Conservation (phyloP, 257 asterid genomes). For the Jacaranda copaia region DNA sequence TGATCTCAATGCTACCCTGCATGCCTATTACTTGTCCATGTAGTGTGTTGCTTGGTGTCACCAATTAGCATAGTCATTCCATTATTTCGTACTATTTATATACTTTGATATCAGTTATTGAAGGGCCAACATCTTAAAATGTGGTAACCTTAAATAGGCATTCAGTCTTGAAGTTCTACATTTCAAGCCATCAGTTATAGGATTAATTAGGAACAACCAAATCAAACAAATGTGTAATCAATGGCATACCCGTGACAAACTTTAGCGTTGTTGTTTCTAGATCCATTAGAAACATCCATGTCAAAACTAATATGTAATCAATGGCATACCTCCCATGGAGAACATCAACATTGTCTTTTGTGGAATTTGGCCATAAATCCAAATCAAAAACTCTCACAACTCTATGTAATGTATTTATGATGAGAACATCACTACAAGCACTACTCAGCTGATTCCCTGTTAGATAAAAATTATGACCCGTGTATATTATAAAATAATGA, state of each 20-base stretch:
- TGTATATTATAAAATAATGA: slow-evolving; percentile 77
- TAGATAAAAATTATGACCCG: slow-evolving; percentile 81
- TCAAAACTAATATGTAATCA: background rate
- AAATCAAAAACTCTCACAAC: slow-evolving; percentile 80
- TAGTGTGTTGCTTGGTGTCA: too few species aligned
- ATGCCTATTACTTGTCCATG: too few species aligned
- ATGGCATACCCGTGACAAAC: too few species aligned
- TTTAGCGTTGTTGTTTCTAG: too few species aligned
- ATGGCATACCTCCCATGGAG: slow-evolving; percentile 74
- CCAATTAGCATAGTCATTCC: too few species aligned
- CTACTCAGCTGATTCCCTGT: slow-evolving; percentile 89
- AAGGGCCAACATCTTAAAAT: too few species aligned
- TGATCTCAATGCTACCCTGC: too few species aligned
- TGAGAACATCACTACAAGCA: slow-evolving; percentile 71
- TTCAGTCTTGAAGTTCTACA: background rate
- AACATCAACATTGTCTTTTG: slow-evolving; percentile 63
- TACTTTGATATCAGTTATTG: too few species aligned
- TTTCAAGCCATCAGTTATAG: background rate
- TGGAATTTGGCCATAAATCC: slow-evolving; percentile 86
- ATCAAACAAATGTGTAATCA: too few species aligned
- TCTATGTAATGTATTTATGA: slow-evolving; percentile 55
- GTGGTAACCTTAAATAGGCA: too few species aligned
- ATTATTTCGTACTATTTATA: too few species aligned
- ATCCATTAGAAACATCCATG: background rate
- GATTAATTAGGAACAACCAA: too few species aligned